A percentile compares a stretch with the other conserved stretches of the same genome.
phyloP scores from a whole-genome alignment of 2,329 filamentous ascomycete genomes.

The Tolypocladium inflatum region DNA sequence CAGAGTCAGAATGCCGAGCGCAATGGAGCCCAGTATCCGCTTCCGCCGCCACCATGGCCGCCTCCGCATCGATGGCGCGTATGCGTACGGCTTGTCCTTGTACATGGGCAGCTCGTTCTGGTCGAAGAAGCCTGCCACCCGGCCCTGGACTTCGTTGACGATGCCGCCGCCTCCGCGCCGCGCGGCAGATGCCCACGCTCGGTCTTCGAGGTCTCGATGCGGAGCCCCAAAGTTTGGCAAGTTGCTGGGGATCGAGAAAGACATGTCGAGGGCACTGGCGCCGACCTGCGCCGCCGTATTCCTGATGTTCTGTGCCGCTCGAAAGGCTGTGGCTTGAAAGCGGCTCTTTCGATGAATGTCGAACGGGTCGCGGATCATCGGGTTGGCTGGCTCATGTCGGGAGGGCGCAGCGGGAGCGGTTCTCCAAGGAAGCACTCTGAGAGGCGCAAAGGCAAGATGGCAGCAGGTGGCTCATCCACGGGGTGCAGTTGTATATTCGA shows the following conservation, averaged over 20 bases:
- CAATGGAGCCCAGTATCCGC: conserved; percentile 41
- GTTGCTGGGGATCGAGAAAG: conserved; percentile 59
- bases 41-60: conserved; percentile 55
- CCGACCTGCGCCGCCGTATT: conserved; percentile 40
- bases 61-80: conserved; percentile 49
- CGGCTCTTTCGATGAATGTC: conserved; percentile 32
- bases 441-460: background rate
- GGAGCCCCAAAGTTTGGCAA: conserved; percentile 59
- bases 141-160: conserved; percentile 47
- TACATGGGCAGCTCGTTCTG: conserved; percentile 71
- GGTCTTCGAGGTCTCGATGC: conserved; percentile 56
- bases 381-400: conserved; percentile 18
- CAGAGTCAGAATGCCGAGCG: conserved; percentile 45
- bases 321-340: conserved; percentile 38
- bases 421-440: background rate
- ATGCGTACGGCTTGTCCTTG: conserved; percentile 92
- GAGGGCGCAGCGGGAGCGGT: background rate
- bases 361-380: conserved; percentile 36
- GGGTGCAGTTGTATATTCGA: background rate
- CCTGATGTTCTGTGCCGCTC: conserved; percentile 32
- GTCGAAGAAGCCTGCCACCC: conserved; percentile 56
- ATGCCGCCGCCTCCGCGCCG: conserved; percentile 27
- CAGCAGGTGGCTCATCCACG: background rate
- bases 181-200: conserved; percentile 47
- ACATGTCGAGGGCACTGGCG: conserved; percentile 45